Evolutionary conservation across 441 rosid genomes (phyloP).

Genomic region (Adansonia madagascariensis): DNA sequence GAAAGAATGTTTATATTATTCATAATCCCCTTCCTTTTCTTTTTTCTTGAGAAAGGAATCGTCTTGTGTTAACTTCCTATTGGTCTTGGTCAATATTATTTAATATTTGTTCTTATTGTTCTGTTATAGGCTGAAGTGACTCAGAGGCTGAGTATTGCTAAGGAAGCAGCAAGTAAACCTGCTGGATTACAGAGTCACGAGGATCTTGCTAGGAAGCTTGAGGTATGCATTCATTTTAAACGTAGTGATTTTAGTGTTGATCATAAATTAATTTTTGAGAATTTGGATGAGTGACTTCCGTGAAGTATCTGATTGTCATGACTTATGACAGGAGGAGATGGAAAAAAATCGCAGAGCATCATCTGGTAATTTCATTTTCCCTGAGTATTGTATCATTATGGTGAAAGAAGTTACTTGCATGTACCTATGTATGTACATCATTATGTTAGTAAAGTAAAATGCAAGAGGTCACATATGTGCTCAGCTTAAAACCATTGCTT

Average conservation of each 20-base stretch:
- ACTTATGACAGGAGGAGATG: constrained; percentile 87
- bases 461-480: not conserved
- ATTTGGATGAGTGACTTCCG: not conserved
- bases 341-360: constrained; percentile 80
- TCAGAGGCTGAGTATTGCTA: constrained; percentile 82
- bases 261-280: not conserved
- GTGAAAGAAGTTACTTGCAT: not conserved
- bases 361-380: constrained; percentile 51
- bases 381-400: not conserved
- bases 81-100: not conserved
- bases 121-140: constrained; percentile 84
- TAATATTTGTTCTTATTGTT: not conserved
- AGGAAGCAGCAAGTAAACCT: constrained; percentile 75
- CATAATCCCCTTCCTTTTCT: not conserved
- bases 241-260: not conserved
- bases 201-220: constrained; percentile 94
- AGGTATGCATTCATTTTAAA: constrained; percentile 44
- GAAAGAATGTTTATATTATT: not conserved
- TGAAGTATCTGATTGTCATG: constrained; percentile 24
- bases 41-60: not conserved
- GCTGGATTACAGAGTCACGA: constrained; percentile 75
- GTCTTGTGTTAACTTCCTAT: not conserved
- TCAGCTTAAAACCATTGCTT: not conserved
- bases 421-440: not conserved
- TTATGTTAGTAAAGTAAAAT: not conserved